Base-by-base conservation (phyloP, 2,329 filamentous ascomycete species). In the Paecilomyces fulvus region DNA sequence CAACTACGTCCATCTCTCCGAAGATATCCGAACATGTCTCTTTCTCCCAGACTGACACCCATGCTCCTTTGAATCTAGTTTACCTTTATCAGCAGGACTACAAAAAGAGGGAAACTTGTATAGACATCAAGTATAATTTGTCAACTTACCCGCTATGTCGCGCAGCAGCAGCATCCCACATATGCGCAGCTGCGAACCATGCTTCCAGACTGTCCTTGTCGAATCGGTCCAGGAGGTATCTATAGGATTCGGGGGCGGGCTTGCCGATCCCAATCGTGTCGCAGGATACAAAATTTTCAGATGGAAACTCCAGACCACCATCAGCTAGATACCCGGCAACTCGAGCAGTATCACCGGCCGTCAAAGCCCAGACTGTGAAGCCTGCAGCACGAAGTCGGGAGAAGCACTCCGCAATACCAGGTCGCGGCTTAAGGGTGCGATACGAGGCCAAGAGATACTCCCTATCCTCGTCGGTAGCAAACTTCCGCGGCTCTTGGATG, bases 391-490 rank as follows among this genome's bases (percentile, higher is more conserved):
- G 64, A 43, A 78, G 61, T 33, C 63, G 67, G 46, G 71, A 61
- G 3, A 77, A 66, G 54, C 70, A 72, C 53, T 76, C 71, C 9
- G 65, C 65, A 0, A 67, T 68, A 0, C 71, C 75, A 3, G 70
- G 65, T 1, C 75, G 60, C 28, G 74, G 58, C 20, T 66, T 59
- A 3, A 70, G 59, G 10, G 57, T 58, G 4, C 58, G 51, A 53
- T 77, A 77, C 4, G 69, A 67, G 6, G 64, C 58, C 57, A 75
- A 66, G 14, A 73, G 67, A 8, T 64, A 66, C 30, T 70, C 67
- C 0, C 73, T 67, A 53, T 78, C 75, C 3, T 70, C 71, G 0
- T 74, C 64, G 0, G 67, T 70, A 0, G 72, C 73, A 31, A 76
- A 65, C 0, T 57, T 53, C 1, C 73, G 66, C 0, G 76, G 75